These are phyloP conservation scores for Artemisia annua DNA, from an alignment of 129 eudicot species.

Conservation along the genomic window DNA sequence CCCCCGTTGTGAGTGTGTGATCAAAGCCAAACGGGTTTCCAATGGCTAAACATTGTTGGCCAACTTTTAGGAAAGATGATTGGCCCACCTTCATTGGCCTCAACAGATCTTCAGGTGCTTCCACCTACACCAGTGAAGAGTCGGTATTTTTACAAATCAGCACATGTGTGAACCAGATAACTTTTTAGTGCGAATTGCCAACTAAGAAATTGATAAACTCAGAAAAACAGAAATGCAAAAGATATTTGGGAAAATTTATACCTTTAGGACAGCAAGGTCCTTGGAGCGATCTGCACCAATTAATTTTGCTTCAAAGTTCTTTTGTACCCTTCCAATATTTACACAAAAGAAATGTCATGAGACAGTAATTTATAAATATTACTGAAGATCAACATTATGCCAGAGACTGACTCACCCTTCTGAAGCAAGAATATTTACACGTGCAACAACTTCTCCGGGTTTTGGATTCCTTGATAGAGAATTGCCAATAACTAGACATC, in stretches of 20 bases:
- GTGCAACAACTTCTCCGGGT: conserved; percentile 90
- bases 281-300: conserved; percentile 96
- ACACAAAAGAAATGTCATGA: conserved; percentile 14
- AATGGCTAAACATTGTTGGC: conserved; percentile 95
- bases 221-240: neutral
- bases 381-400: neutral
- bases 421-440: conserved; percentile 86
- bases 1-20: conserved; percentile 98
- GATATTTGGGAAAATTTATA: conserved; percentile 10
- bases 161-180: neutral
- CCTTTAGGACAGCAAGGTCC: conserved; percentile 99
- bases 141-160: neutral
- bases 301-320: conserved; percentile 87
- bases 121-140: conserved; percentile 50
- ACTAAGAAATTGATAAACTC: neutral
- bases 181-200: too few species aligned
- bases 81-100: conserved; percentile 80
- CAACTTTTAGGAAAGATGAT: conserved; percentile 82
- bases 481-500: conserved; percentile 66
- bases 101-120: conserved; percentile 75
- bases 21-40: conserved; percentile 99
- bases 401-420: conserved; percentile 64
- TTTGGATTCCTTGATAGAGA: conserved; percentile 88
- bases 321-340: conserved; percentile 67
- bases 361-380: neutral